Percentiles rank a stretch among this genome's conserved stretches.
These are phyloP conservation scores for Vaccinium myrtillus DNA, from an alignment of 148 eudicot genomes.

Conservation along the genomic window DNA sequence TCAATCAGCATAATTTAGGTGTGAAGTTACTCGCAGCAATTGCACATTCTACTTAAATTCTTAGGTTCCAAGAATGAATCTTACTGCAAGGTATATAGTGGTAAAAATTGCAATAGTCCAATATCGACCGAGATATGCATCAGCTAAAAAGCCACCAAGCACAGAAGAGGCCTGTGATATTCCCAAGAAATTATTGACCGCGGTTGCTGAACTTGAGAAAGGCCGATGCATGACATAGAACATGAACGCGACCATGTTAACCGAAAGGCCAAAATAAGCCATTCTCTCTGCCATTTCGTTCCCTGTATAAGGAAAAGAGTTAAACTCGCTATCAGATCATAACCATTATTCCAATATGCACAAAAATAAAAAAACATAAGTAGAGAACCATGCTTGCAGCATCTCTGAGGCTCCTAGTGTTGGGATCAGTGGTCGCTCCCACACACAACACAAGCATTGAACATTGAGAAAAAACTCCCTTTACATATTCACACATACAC, in stretches of 20 bases:
- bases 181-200: slow-evolving; percentile 80
- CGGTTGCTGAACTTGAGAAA: slow-evolving; percentile 79
- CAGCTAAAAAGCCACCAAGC: slow-evolving; percentile 83
- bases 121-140: slow-evolving; percentile 91
- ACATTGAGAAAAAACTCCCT: too few species aligned
- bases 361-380: background rate
- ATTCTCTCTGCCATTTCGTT: slow-evolving; percentile 97
- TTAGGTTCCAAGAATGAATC: background rate
- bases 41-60: background rate
- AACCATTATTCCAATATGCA: background rate
- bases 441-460: too few species aligned
- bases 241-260: slow-evolving; percentile 94
- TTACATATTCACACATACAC: too few species aligned
- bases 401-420: background rate
- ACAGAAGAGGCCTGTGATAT: slow-evolving; percentile 93
- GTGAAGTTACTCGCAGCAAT: background rate
- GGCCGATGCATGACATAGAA: slow-evolving; percentile 91
- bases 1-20: background rate
- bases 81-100: slow-evolving; percentile 81
- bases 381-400: background rate
- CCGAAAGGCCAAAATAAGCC: slow-evolving; percentile 93
- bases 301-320: slow-evolving; percentile 32
- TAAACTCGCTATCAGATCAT: background rate
- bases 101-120: slow-evolving; percentile 95
- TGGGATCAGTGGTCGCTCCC: too few species aligned